phyloP scores from a whole-genome alignment of 192 early-diverging fungal genomes.

The Phlyctochytrium arcticum region DNA sequence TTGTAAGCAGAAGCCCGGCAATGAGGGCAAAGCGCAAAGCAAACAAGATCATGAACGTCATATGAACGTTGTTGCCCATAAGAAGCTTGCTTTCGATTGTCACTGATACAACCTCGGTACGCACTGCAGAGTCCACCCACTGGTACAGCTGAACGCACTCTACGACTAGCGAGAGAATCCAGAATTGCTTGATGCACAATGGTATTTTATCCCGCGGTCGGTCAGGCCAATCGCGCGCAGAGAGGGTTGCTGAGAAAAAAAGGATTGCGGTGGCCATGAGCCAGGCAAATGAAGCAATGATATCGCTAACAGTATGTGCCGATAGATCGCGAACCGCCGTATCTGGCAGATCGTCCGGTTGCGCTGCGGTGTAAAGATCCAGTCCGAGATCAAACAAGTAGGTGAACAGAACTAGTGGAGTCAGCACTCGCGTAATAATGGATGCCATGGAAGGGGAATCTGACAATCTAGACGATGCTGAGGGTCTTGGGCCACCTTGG shows the following conservation, averaged over 20 bases:
- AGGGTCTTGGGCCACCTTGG: background rate
- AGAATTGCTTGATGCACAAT: conserved; percentile 31
- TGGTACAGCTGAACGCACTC: conserved; percentile 45
- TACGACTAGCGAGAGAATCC: conserved; percentile 35
- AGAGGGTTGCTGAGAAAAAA: conserved; percentile 44
- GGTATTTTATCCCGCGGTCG: conserved; percentile 1
- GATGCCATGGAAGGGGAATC: background rate
- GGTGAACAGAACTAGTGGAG: conserved; percentile 17
- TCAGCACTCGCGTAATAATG: conserved; percentile 1
- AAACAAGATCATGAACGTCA: conserved; percentile 41
- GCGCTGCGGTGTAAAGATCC: conserved; percentile 12
- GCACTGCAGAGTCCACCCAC: conserved; percentile 25
- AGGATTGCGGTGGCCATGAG: conserved; percentile 71
- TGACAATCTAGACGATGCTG: background rate
- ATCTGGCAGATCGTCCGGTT: conserved; percentile 13
- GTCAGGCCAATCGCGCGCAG: conserved; percentile 12
- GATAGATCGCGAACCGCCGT: background rate
- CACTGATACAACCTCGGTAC: background rate
- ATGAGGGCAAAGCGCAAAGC: conserved; percentile 40
- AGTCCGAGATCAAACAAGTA: conserved; percentile 12
- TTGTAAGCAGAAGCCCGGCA: conserved; percentile 22
- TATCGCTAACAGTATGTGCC: conserved; percentile 6
- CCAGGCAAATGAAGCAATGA: conserved; percentile 24
- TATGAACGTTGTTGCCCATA: conserved; percentile 35
- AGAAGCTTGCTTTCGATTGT: too few species aligned